Evolutionary conservation across 1,284 basidiomycete genomes (phyloP), one percentile per base, ranked within the genome.

Genomic region (Tylopilus orsonianus): DNA sequence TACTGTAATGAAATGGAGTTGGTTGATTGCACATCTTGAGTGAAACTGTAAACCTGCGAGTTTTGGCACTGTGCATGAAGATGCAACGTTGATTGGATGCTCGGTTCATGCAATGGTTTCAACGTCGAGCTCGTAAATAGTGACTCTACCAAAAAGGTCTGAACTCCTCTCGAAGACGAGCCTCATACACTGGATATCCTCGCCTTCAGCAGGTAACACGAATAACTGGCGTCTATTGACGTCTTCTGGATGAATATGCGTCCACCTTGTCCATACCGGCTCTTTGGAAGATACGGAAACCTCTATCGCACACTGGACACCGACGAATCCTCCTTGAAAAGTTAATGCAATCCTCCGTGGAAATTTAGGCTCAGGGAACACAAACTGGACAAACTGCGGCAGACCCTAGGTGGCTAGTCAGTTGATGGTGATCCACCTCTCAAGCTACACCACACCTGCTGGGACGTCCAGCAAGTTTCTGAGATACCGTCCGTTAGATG

Each of bases 311-410:
- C 86, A 89, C 38, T 74, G 68, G 12, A 75, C 84, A 8, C 86
- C 87, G 0, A 85, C 89, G 62, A 91, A 91, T 2, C 89, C 89
- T 14, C 88, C 89, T 73, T 91, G 88, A 60, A 91, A 91, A 1
- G 83, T 89, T 52, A 90, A 54, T n/a, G 69, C 71, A 12, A 90
- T 56, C 20, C 68, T 72, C 54, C 67, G 74, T 2, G 85, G 85
- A 29, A 75, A 57, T 18, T 86, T 78, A 34, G 69, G 73, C 5
- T 67, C 58, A 5, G 72, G 44, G 56, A 90, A 90, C 2, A 66
- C 66, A 20, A 90, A 65, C 46, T 87, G 85, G 52, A 90, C 77
- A 57, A 71, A 83, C 68, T 90, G 88, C 1, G 87, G 87, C 14
- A 83, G 72, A 23, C 86, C 86, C 87, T 90, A 52, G 33, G 43